These are phyloP conservation scores for Mortierella sp. DNA, from an alignment of 371 early-diverging fungal genomes.

Conservation along the genomic window DNA sequence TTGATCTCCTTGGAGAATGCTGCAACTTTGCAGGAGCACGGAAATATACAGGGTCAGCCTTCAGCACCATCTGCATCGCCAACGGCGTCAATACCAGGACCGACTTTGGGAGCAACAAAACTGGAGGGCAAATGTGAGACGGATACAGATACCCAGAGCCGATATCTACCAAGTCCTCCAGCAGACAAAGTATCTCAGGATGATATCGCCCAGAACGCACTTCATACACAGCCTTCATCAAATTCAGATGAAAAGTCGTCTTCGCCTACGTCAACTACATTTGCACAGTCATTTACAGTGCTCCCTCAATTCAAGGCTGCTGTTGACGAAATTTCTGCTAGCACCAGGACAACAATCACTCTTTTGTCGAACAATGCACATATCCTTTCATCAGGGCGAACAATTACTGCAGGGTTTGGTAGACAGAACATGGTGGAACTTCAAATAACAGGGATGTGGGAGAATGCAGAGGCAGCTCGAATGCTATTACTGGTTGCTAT, in stretches of 20 bases:
- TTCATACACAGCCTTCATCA: neutral
- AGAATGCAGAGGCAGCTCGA: conserved; percentile 48
- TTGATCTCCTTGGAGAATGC: conserved; percentile 20
- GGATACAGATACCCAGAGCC: conserved; percentile 28
- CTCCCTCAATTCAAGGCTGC: conserved; percentile 34
- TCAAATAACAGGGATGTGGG: conserved; percentile 44
- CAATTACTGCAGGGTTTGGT: conserved; percentile 10
- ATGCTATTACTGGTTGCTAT: conserved; percentile 40
- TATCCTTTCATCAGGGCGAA: neutral
- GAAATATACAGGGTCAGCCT: conserved; percentile 5
- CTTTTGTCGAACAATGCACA: conserved; percentile 25
- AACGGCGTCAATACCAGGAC: conserved; percentile 9
- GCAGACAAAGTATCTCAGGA: conserved; percentile 8
- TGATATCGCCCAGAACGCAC: neutral
- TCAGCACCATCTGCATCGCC: neutral
- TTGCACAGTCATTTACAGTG: conserved; percentile 20
- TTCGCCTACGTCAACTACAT: neutral
- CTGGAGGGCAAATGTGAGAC: neutral
- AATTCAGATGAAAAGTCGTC: neutral
- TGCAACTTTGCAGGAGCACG: neutral
- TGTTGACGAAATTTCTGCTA: conserved; percentile 35
- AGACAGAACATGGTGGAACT: conserved; percentile 43
- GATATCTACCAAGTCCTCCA: conserved; percentile 6
- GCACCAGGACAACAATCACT: conserved; percentile 35
- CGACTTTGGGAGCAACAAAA: neutral